phyloP scores from a whole-genome alignment of 2,329 filamentous ascomycete genomes.

The Falciphora oryzae region DNA sequence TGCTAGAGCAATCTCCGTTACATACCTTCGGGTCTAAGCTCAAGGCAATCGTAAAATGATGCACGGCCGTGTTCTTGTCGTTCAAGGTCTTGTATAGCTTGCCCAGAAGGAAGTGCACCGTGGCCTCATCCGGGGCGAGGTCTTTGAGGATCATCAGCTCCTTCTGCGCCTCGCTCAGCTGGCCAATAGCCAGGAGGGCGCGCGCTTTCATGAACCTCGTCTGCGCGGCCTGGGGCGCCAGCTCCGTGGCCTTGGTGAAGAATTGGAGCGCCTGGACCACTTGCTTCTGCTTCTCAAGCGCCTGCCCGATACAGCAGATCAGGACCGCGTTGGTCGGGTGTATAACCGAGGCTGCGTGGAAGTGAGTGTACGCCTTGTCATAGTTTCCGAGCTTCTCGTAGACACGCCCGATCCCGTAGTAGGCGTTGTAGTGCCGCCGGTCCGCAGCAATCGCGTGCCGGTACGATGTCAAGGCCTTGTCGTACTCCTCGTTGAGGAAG shows the following conservation, averaged over 20 bases:
- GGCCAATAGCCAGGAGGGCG: constrained; percentile 70
- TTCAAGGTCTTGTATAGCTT: constrained; percentile 71
- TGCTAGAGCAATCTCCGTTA: constrained; percentile 9
- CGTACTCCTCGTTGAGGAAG: constrained; percentile 92
- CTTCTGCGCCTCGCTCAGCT: constrained; percentile 64
- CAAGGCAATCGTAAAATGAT: constrained; percentile 89
- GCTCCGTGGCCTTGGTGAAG: constrained; percentile 74
- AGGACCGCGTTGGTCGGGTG: constrained; percentile 92
- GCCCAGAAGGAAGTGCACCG: constrained; percentile 90
- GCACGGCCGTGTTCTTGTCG: constrained; percentile 74
- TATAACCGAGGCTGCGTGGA: constrained; percentile 78
- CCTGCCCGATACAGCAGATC: constrained; percentile 85
- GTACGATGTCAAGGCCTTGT: constrained; percentile 86
- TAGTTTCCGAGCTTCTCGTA: constrained; percentile 89
- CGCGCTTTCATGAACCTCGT: constrained; percentile 92
- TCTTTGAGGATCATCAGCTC: constrained; percentile 89
- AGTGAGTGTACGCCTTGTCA: constrained; percentile 87
- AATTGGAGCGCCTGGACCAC: constrained; percentile 70
- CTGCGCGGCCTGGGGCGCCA: constrained; percentile 75
- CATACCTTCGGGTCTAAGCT: constrained; percentile 94
- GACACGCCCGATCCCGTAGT: constrained; percentile 80
- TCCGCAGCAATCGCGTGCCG: constrained; percentile 81
- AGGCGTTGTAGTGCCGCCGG: constrained; percentile 92
- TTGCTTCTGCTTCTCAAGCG: constrained; percentile 84
- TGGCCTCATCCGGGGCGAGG: constrained; percentile 87